Percentiles rank a stretch among this genome's conserved stretches.
Conservation (phyloP, 148 eudicot species). For the Camellia lanceoleosa region DNA sequence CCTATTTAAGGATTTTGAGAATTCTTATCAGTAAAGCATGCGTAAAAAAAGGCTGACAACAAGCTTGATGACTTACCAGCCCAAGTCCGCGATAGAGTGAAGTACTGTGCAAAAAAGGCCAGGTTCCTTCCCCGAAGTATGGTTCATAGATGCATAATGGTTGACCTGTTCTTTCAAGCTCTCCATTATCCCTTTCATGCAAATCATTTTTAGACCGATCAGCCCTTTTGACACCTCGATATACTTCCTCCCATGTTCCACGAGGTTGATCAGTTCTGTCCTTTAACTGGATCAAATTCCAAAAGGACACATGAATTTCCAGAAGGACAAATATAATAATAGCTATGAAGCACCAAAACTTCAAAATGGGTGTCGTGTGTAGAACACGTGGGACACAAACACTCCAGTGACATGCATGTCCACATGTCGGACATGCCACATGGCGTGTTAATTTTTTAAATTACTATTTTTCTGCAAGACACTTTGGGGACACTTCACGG, state of each 20-base stretch:
- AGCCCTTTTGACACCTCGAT: constrained; percentile 69
- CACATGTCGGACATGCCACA: no score
- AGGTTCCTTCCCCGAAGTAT: constrained; percentile 77
- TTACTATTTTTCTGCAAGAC: no score
- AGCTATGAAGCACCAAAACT: no score
- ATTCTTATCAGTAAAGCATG: not conserved
- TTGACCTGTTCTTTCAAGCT: constrained; percentile 96
- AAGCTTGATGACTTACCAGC: constrained; percentile 51
- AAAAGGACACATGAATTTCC: not conserved
- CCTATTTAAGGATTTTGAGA: not conserved
- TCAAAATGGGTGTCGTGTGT: no score
- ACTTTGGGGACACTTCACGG: no score
- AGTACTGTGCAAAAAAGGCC: constrained; percentile 82
- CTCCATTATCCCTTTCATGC: constrained; percentile 93
- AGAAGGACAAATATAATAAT: not conserved
- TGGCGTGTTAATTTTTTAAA: no score
- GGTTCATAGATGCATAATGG: constrained; percentile 92
- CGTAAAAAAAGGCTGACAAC: not conserved
- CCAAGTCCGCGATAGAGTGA: constrained; percentile 89
- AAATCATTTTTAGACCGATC: constrained; percentile 66
- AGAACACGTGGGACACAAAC: no score
- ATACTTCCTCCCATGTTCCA: constrained; percentile 84
- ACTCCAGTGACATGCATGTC: no score
- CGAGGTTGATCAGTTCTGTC: constrained; percentile 84
- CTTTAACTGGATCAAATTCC: constrained; percentile 61